These are phyloP conservation scores for Aristolochia contorta DNA, from an alignment of 164 flowering plant genomes.

Conservation along the genomic window DNA sequence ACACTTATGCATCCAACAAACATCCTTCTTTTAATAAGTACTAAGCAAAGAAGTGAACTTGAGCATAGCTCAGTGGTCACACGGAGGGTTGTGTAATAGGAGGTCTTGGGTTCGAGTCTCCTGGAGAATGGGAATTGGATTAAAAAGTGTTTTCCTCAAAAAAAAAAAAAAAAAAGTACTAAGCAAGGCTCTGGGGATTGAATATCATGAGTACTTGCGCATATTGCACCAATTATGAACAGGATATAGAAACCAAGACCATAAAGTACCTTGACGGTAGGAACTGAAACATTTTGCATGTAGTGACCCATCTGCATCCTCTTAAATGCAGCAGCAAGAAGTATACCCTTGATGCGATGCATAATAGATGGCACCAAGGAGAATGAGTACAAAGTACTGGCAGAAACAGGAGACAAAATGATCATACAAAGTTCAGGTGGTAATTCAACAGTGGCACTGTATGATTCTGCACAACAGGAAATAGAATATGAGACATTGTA, in stretches of 20 bases:
- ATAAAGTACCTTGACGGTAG: slow-evolving; percentile 48
- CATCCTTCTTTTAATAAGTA: too few species aligned
- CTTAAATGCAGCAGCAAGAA: slow-evolving; percentile 49
- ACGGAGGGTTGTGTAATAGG: too few species aligned
- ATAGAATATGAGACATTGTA: not conserved
- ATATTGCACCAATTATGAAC: too few species aligned
- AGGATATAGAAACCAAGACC: not conserved
- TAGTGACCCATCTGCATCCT: slow-evolving; percentile 34
- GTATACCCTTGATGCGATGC: slow-evolving; percentile 69
- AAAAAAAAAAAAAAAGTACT: too few species aligned
- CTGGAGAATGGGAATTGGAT: too few species aligned
- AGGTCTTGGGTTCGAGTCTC: too few species aligned
- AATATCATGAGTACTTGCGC: too few species aligned
- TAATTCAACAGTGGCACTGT: slow-evolving; percentile 40
- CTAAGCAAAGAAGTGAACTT: too few species aligned
- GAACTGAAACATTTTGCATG: slow-evolving; percentile 39
- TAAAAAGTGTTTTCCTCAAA: too few species aligned
- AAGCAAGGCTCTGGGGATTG: too few species aligned
- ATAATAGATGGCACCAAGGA: slow-evolving; percentile 67
- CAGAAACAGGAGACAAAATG: slow-evolving; percentile 58
- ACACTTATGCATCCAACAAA: too few species aligned
- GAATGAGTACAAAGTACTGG: slow-evolving; percentile 47
- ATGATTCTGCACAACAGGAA: slow-evolving; percentile 24
- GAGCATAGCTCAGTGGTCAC: too few species aligned
- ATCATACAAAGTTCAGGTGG: slow-evolving; percentile 79